A percentile compares a stretch with the other conserved stretches of the same genome.
Evolutionary conservation across 2,329 filamentous ascomycete species (phyloP).

Genomic region (Aspergillaceae sp.): DNA sequence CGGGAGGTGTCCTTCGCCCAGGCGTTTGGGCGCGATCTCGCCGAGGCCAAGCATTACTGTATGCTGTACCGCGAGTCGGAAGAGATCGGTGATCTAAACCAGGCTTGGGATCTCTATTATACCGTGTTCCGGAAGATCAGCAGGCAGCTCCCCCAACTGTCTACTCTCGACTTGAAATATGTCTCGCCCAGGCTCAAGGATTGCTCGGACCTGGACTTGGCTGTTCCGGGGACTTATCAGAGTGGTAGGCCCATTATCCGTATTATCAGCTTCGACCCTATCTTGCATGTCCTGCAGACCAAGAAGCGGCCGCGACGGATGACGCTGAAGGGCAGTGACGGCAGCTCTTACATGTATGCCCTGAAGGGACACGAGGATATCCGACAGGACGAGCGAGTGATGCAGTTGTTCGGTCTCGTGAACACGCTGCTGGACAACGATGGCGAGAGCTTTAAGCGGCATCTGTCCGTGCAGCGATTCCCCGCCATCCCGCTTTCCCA

Average conservation of each 20-base stretch:
- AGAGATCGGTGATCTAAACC: conserved; percentile 89
- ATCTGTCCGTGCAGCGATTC: conserved; percentile 92
- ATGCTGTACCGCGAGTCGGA: conserved; percentile 80
- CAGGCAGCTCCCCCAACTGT: conserved; percentile 84
- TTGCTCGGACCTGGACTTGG: conserved; percentile 77
- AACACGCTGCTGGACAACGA: conserved; percentile 93
- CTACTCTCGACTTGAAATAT: conserved; percentile 87
- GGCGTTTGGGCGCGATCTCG: conserved; percentile 89
- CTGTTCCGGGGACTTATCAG: conserved; percentile 89
- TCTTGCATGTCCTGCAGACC: conserved; percentile 85
- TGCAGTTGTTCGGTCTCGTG: conserved; percentile 96
- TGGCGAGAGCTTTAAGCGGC: conserved; percentile 91
- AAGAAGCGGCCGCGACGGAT: conserved; percentile 93
- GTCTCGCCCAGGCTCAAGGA: conserved; percentile 89
- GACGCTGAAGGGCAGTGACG: conserved; percentile 80
- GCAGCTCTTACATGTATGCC: conserved; percentile 74
- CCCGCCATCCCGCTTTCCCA: conserved; percentile 96
- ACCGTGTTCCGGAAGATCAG: conserved; percentile 95
- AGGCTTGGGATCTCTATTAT: conserved; percentile 99
- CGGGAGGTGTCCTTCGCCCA: conserved; percentile 96
- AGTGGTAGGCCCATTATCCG: conserved; percentile 70
- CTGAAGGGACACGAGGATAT: conserved; percentile 99
- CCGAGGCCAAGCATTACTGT: conserved; percentile 94
- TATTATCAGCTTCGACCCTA: conserved; percentile 83
- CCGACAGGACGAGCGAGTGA: conserved; percentile 95